Evolutionary conservation across 345 rosid species (phyloP).

Genomic region (Corymbia maculata): DNA sequence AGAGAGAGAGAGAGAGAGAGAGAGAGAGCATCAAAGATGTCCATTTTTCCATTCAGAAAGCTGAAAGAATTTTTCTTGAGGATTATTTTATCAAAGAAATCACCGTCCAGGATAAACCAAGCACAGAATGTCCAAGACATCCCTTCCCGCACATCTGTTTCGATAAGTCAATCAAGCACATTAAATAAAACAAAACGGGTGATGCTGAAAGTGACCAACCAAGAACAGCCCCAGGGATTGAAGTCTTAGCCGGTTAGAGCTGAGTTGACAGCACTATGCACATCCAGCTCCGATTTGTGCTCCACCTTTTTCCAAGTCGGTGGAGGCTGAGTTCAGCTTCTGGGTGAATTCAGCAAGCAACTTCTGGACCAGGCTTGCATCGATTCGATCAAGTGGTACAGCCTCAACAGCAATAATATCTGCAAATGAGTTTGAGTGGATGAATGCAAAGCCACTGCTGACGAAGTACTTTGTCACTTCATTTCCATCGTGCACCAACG

Average conservation of each 20-base stretch:
- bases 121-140: background rate
- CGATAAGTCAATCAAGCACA: background rate
- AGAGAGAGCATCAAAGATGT: background rate
- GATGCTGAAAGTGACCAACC: background rate
- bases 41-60: background rate
- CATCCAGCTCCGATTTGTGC: constrained; percentile 54
- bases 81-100: background rate
- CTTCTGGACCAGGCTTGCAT: constrained; percentile 63
- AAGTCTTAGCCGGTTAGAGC: constrained; percentile 24
- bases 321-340: constrained; percentile 68
- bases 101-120: background rate
- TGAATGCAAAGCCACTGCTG: constrained; percentile 80
- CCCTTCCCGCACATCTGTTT: background rate
- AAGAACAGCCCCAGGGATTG: background rate
- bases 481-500: constrained; percentile 78
- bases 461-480: constrained; percentile 62
- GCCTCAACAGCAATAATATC: constrained; percentile 88
- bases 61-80: background rate
- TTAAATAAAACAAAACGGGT: background rate
- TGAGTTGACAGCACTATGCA: constrained; percentile 45
- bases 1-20: background rate
- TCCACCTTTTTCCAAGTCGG: constrained; percentile 87
- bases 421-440: constrained; percentile 80
- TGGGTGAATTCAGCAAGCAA: constrained; percentile 79
- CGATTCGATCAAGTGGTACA: constrained; percentile 64